phyloP scores from a whole-genome alignment of 805 yeast genomes.

The Saccharomycopsis sp. region DNA sequence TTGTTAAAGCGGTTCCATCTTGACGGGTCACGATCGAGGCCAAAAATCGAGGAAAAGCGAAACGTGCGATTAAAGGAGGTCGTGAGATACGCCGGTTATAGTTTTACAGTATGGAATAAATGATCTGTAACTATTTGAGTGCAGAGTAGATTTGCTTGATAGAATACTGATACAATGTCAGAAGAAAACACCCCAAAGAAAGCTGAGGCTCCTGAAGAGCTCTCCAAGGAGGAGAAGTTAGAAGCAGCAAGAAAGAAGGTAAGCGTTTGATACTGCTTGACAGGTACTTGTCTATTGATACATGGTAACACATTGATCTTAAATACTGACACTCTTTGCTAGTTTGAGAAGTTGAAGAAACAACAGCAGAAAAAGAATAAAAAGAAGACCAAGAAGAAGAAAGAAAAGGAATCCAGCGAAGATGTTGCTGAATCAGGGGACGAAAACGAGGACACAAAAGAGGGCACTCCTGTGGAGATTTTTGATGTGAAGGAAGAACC shows the following conservation, averaged over 20 bases:
- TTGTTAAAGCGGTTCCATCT: neutral
- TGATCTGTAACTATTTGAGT: neutral
- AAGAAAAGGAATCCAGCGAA: constrained; percentile 21
- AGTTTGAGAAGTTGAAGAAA: constrained; percentile 63
- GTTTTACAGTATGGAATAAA: neutral
- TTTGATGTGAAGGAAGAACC: constrained; percentile 37
- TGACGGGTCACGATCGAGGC: neutral
- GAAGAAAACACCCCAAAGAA: constrained; percentile 30
- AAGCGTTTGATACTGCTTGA: too few species aligned
- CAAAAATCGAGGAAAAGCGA: neutral
- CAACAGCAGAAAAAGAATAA: constrained; percentile 43
- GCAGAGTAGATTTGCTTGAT: too few species aligned
- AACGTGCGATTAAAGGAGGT: too few species aligned
- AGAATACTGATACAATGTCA: too few species aligned
- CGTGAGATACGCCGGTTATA: too few species aligned
- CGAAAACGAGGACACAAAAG: constrained; percentile 11
- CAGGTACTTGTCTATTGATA: neutral
- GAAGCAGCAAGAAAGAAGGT: constrained; percentile 70
- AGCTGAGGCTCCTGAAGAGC: constrained; percentile 30
- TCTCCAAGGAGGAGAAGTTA: constrained; percentile 49
- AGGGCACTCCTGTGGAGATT: constrained; percentile 14
- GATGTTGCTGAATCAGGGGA: neutral
- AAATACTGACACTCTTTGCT: neutral
- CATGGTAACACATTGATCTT: neutral
- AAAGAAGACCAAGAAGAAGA: constrained; percentile 31